Evolutionary conservation across 495 filamentous ascomycete species (phyloP).

Genomic region (Aspergillus baeticus): DNA sequence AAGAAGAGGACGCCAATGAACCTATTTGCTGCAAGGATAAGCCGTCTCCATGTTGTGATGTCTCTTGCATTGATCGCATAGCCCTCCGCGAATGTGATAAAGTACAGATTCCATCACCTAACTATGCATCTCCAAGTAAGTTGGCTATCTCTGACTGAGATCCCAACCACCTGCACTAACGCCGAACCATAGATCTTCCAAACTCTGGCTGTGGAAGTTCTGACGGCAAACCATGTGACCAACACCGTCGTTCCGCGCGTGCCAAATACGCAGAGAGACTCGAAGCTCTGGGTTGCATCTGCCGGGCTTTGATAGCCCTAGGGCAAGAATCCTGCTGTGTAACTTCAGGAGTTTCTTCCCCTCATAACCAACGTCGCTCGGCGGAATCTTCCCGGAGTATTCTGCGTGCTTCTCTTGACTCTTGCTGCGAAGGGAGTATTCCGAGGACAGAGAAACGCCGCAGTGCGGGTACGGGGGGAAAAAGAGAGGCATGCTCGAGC

Average conservation of each 20-base stretch:
- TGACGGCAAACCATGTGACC: constrained; percentile 20
- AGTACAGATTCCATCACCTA: neutral
- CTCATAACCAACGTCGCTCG: no score
- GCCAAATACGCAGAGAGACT: constrained; percentile 39
- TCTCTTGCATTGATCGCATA: neutral
- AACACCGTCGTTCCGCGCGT: constrained; percentile 31
- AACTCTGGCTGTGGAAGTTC: neutral
- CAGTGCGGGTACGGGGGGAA: neutral
- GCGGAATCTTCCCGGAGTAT: constrained; percentile 10
- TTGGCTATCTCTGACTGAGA: no score
- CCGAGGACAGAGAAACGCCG: neutral
- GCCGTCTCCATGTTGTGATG: neutral
- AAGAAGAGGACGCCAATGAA: neutral
- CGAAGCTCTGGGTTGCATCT: constrained; percentile 53
- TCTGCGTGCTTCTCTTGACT: constrained; percentile 12
- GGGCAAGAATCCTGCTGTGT: constrained; percentile 53
- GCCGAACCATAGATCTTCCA: neutral
- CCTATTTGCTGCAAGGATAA: constrained; percentile 5
- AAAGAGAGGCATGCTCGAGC: neutral
- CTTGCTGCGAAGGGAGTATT: neutral
- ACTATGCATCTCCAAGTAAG: neutral
- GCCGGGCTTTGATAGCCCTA: constrained; percentile 50
- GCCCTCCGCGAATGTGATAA: neutral
- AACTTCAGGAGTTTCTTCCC: no score
- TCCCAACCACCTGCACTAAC: no score